Evolutionary conservation across 768 basidiomycete genomes (phyloP).

Genomic region (Collybiopsis luxurians): DNA sequence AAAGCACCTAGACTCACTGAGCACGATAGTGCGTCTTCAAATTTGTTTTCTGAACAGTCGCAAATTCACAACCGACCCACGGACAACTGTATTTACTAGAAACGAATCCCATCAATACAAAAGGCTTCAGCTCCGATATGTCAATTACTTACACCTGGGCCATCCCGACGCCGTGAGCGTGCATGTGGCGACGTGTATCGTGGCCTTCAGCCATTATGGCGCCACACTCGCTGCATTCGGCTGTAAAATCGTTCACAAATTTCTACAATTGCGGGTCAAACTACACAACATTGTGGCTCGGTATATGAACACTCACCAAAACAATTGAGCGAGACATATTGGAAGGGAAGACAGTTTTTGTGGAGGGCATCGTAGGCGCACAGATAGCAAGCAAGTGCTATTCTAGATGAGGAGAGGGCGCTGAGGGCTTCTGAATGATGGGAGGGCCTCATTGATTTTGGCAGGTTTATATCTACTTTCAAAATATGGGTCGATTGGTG

Average conservation of each 20-base stretch:
- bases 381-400: neutral
- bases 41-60: neutral
- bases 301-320: too few relatives aligned
- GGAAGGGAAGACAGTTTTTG: neutral
- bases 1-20: constrained; percentile 4
- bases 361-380: too few relatives aligned
- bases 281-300: too few relatives aligned
- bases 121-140: neutral
- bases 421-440: neutral
- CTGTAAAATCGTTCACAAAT: neutral
- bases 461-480: neutral
- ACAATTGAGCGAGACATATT: constrained; percentile 1
- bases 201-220: neutral
- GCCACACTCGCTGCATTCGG: constrained; percentile 2
- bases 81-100: constrained; percentile 2
- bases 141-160: neutral
- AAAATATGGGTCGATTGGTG: constrained; percentile 6
- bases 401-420: neutral
- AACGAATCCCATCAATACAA: neutral
- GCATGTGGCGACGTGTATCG: constrained; percentile 1
- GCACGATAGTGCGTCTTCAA: neutral
- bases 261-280: too few relatives aligned
- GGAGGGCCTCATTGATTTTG: neutral
- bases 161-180: neutral
- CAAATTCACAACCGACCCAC: neutral